Percentiles rank a stretch among this genome's conserved stretches.
Evolutionary conservation across 2,329 filamentous ascomycete species (phyloP).

Genomic region (Gaeumannomyces sp.): DNA sequence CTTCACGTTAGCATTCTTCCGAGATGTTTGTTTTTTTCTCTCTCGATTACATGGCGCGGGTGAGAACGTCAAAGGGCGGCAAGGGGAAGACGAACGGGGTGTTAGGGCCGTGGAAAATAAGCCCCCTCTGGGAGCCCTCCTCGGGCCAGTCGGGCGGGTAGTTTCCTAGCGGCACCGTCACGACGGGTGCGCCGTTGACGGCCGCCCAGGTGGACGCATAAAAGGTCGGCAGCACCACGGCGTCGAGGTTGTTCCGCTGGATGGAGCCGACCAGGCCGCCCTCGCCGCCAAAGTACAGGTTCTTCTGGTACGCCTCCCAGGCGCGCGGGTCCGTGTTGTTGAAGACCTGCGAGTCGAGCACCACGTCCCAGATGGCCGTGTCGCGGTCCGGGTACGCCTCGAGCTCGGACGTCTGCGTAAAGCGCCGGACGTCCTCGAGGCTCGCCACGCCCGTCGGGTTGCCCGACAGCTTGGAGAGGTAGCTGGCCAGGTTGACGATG

Average conservation of each 20-base stretch:
- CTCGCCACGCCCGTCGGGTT: slow-evolving; percentile 51
- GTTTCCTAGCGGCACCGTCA: slow-evolving; percentile 28
- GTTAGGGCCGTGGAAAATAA: slow-evolving; percentile 1
- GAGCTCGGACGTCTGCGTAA: slow-evolving; percentile 43
- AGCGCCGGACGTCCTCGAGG: slow-evolving; percentile 47
- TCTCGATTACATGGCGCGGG: too few relatives aligned
- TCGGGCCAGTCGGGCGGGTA: not conserved
- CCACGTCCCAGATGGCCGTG: slow-evolving; percentile 50
- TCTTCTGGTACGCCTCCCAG: slow-evolving; percentile 49
- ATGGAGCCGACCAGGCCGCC: slow-evolving; percentile 49
- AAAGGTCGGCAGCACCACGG: slow-evolving; percentile 52
- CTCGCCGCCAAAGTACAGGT: slow-evolving; percentile 47
- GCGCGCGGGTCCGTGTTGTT: slow-evolving; percentile 49
- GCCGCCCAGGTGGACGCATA: slow-evolving; percentile 28
- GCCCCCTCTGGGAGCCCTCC: not conserved
- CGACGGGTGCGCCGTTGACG: slow-evolving; percentile 34
- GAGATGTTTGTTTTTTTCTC: too few relatives aligned
- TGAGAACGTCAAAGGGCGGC: too few relatives aligned
- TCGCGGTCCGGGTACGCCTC: slow-evolving; percentile 56
- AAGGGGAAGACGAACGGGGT: not conserved
- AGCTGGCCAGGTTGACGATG: slow-evolving; percentile 45
- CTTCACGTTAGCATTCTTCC: not conserved
- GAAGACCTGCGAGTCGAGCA: slow-evolving; percentile 41
- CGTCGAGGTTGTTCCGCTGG: slow-evolving; percentile 38
- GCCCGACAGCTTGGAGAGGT: slow-evolving; percentile 46